A percentile compares a stretch with the other conserved stretches of the same genome.
Conservation (phyloP, 2,329 filamentous ascomycete genomes). For the Xylariaceae sp. region DNA sequence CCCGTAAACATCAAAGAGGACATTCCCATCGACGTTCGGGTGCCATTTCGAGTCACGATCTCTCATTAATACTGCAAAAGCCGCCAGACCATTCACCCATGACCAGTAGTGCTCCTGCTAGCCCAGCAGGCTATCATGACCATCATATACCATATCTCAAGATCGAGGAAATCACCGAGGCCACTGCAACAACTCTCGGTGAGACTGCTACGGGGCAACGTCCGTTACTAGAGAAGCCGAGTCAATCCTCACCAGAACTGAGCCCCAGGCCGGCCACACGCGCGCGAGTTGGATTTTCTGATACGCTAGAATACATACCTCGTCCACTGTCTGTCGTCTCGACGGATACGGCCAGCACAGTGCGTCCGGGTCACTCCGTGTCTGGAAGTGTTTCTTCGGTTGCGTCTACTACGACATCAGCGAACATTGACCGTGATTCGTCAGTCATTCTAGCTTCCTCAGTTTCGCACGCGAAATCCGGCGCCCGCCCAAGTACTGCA, state of each 20-base stretch:
- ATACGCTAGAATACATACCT: constrained; percentile 76
- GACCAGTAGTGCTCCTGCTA: constrained; percentile 60
- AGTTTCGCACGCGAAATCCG: constrained; percentile 38
- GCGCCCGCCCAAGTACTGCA: constrained; percentile 62
- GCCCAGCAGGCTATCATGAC: constrained; percentile 46
- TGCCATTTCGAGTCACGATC: constrained; percentile 77
- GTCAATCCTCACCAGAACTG: constrained; percentile 26
- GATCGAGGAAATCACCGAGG: constrained; percentile 11
- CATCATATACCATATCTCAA: constrained; percentile 19
- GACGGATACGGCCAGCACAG: constrained; percentile 74
- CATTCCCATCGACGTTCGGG: constrained; percentile 77
- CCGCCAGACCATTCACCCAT: constrained; percentile 44
- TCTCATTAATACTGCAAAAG: constrained; percentile 60
- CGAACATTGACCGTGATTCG: constrained; percentile 38
- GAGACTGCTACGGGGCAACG: constrained; percentile 13
- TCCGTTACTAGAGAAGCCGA: constrained; percentile 13
- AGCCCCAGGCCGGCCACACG: constrained; percentile 38
- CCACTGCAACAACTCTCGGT: constrained; percentile 13
- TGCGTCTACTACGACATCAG: constrained; percentile 51
- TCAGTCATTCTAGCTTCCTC: constrained; percentile 35
- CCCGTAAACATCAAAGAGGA: constrained; percentile 51
- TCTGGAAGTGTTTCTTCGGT: constrained; percentile 77
- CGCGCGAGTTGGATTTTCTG: constrained; percentile 74
- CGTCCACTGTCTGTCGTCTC: constrained; percentile 79
- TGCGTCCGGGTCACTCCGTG: constrained; percentile 63